Evolutionary conservation across 164 flowering plant species (phyloP), one percentile per base, ranked within the genome.

Genomic region (Umbilicus rupestris): DNA sequence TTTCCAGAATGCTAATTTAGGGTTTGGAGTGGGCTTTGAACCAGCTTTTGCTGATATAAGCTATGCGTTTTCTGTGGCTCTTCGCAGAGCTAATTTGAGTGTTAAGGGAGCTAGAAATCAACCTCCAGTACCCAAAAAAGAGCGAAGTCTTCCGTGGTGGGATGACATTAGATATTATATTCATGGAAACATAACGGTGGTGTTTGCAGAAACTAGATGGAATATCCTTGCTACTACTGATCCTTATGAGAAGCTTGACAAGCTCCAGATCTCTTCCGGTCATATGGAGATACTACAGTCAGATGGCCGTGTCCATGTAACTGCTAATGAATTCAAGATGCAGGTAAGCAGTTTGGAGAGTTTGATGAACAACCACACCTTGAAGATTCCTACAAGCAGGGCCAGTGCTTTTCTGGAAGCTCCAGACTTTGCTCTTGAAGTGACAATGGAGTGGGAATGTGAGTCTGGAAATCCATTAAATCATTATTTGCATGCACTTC

Each of bases 111-210:
- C 81, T 67, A 73, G 60, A 73, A 64, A 22, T 19, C 71, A 29
- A 41, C 35, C 68, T 74, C 85, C 69, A 46, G 92, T 87, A 3
- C 92, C 92, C 7, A 95, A 90, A 77, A 95, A 88, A 74, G 99
- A 95, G 66, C 76, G 79, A 46, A 92, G 93, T 80, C 84, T 95
- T 62, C 99, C 99, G 30, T 95, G 99, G 99, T 95, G 99, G 99
- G 99, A 95, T 82, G 99, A 95, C 46, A 76, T 88, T 67, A 81
- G 99, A 73, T 76, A 92, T 75, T 95, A 95, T 55, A 75, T 95
- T 63, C 99, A 95, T 78, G 99, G 99, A 39, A 81, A 83, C 49
- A 79, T 77, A 58, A 72, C 81, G 41, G 76, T 95, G 31, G 74
- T 57, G 63, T 88, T 90, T 67, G 72, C 80, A 57, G 89, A 88